Base-by-base conservation (phyloP, 2,329 filamentous ascomycete species). In the Byssothecium circinans region DNA sequence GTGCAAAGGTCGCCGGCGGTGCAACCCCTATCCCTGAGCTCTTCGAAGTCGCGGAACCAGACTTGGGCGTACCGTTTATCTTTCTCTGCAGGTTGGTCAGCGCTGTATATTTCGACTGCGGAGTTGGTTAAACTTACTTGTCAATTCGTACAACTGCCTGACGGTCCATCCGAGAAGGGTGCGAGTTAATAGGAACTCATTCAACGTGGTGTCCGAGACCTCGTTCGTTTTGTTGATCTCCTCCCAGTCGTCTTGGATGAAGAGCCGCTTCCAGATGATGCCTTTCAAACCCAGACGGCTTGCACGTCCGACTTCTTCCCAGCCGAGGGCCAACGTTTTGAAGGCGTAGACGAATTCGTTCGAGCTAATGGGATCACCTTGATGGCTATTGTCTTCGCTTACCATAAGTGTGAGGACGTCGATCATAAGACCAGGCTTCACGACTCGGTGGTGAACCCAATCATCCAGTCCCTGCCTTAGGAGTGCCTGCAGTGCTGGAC, bases 231-330 rank as follows among this genome's bases (percentile, higher is more conserved):
- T 84, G 64, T 94, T 92, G 64, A 95, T 81, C 49, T 76, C 78
- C 20, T 81, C 76, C 94, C 94, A 99, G 65, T 96, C 83, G 67
- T 96, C 91, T 41, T 85, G 83, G 56, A 92, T 80, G 62, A 88
- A 88, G 52, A 90, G 86, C 44, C 94, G 84, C 64, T 94, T 87
- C 94, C 94, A 99, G 53, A 97, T 88, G n/a, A 84, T 70, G 50
- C 75, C 77, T 41, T 82, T 73, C 29, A 80, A 65, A 25, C 77
- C 73, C 20, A 85, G 79, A 53, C 64, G 64, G 18, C 62, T 62
- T 14, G 60, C 64, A 30, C 58, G 56, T 74, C 76, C 59, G 69
- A 77, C 59, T 78, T 79, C 56, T 74, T 82, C 64, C 75, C 79
- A 69, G 75, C 78, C 61, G 74, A 81, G 44, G 49, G 74, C 64